Base-by-base conservation (phyloP, 169 alveolate species). In the Amoebophrya sp. region DNA sequence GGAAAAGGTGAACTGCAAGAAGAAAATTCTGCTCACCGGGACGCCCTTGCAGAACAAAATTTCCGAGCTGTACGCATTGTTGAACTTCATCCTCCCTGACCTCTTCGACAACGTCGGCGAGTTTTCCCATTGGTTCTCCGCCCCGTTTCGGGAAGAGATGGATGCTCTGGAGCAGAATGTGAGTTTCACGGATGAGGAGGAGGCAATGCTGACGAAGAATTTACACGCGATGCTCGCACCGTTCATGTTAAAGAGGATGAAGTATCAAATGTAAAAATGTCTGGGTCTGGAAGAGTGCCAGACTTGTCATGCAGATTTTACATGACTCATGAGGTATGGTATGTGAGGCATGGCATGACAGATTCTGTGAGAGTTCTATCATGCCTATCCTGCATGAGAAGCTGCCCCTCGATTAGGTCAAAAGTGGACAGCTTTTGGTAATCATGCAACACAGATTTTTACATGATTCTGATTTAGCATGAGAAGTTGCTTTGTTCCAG, bases 41-140 rank as follows among this genome's bases (percentile, higher is more conserved):
- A 98, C 99, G 23, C 99, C 99, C n/a, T 97, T 98, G 91, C 97
- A 98, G 95, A 98, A 98, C 94, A 97, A 98, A 39, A 96, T 98
- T 96, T 98, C 98, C 93, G 99, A 98, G 94, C 94, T 98, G 40
- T 98, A 99, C 99, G 99, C 99, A 38, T 94, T 98, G 40, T 95
- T 98, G 40, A 99, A 98, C 95, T 98, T 98, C 94, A 96, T 98
- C 90, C 97, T 97, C 98, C 99, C 99, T 0, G 97, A 97, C 90
- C 95, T 98, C 33, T 98, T 98, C 93, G 98, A 98, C 90, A 95
- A 97, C 39, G 97, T 98, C 91, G 99, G 98, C 77, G 98, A 98
- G 94, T 98, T 98, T 92, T 97, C 98, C 92, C 98, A 97, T 90
- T 97, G 98, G 96, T 98, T 98, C 95, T 94, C 95, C 55, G 93